Evolutionary conservation across 495 filamentous ascomycete genomes (phyloP).

Genomic region (Penicillium herquei): DNA sequence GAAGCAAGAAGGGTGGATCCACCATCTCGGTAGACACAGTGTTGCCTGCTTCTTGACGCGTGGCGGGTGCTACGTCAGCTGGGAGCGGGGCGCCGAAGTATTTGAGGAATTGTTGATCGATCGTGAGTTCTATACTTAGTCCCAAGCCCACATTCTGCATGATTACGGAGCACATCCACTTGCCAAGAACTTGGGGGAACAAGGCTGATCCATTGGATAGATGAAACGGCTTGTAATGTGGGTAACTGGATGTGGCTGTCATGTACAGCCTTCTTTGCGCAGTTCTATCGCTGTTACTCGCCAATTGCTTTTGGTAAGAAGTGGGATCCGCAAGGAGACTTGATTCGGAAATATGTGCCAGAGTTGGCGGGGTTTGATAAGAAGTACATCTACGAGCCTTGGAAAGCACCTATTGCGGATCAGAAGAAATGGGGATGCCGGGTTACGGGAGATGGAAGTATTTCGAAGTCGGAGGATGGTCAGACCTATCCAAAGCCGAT

Average conservation of each 20-base stretch:
- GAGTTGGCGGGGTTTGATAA: constrained; percentile 57
- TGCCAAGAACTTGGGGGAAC: not conserved
- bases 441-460: constrained; percentile 51
- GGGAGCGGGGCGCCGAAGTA: constrained; percentile 71
- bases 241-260: constrained; percentile 78
- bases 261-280: constrained; percentile 65
- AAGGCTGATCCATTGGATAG: constrained; percentile 8
- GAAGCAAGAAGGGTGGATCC: constrained; percentile 68
- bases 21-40: constrained; percentile 68
- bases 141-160: too few relatives aligned
- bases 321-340: constrained; percentile 60
- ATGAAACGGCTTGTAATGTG: constrained; percentile 65
- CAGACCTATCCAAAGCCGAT: constrained; percentile 64
- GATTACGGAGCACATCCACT: not conserved
- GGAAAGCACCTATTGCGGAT: constrained; percentile 61
- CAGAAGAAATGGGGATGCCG: constrained; percentile 58
- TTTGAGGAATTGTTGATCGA: constrained; percentile 73
- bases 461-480: constrained; percentile 25
- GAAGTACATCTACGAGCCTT: constrained; percentile 74
- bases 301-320: constrained; percentile 67
- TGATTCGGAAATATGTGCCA: constrained; percentile 60
- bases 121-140: constrained; percentile 25
- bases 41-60: constrained; percentile 72
- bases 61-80: constrained; percentile 69
- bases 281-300: constrained; percentile 65